A percentile compares a stretch with the other conserved stretches of the same genome.
These are phyloP conservation scores for Fusarium fujikuroi DNA, from an alignment of 2,329 filamentous ascomycete genomes.

Conservation along the genomic window DNA sequence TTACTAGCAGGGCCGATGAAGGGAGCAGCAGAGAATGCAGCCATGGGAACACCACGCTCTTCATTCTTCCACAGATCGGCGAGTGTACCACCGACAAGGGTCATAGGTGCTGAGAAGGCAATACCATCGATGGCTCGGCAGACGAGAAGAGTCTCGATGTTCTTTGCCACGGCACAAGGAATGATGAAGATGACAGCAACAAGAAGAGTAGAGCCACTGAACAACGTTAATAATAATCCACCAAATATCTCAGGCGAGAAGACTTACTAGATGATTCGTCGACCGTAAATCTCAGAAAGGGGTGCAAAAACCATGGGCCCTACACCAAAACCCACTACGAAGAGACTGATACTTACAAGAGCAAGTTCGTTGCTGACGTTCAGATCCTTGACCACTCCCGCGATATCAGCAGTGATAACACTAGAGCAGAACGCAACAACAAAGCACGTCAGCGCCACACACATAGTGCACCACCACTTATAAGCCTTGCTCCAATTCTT, in stretches of 20 bases:
- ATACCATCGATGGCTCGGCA: constrained; percentile 84
- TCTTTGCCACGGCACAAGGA: constrained; percentile 79
- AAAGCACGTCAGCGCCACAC: constrained; percentile 80
- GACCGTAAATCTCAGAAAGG: constrained; percentile 78
- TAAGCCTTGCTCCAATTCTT: constrained; percentile 84
- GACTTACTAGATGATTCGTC: constrained; percentile 73
- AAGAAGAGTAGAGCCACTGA: constrained; percentile 68
- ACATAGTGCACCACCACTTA: constrained; percentile 90
- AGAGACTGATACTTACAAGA: constrained; percentile 77
- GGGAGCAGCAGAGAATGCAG: constrained; percentile 83
- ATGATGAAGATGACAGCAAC: constrained; percentile 83
- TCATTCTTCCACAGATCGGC: constrained; percentile 87
- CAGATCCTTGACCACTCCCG: constrained; percentile 71
- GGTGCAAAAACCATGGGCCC: constrained; percentile 85
- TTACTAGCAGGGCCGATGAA: constrained; percentile 80
- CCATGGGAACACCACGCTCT: constrained; percentile 88
- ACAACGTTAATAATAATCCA: not conserved
- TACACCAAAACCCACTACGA: constrained; percentile 84
- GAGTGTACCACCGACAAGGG: constrained; percentile 82
- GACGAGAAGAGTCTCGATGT: constrained; percentile 79
- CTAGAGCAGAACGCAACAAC: constrained; percentile 77
- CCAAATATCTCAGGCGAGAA: not conserved
- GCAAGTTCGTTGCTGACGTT: constrained; percentile 77
- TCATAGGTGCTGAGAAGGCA: constrained; percentile 88
- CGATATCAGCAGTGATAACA: constrained; percentile 81